Evolutionary conservation across 176 grass and related monocot species (phyloP).

Genomic region (Dactylis glomerata): DNA sequence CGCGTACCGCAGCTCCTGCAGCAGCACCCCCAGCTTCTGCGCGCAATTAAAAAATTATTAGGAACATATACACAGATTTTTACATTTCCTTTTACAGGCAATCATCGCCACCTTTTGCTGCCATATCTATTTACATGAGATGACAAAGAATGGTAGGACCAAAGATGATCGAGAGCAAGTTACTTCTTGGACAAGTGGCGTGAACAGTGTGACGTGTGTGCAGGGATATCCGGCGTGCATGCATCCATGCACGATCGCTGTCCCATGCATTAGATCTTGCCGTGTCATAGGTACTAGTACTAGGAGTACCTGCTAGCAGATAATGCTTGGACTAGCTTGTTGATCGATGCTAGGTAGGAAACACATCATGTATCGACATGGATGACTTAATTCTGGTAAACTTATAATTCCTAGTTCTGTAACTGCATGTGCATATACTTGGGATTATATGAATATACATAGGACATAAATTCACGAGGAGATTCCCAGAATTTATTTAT

Average conservation of each 20-base stretch:
- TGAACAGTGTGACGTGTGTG: not conserved
- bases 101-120: not conserved
- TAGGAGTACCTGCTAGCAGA: not conserved
- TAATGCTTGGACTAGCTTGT: not conserved
- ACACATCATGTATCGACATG: not conserved
- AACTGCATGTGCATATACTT: not conserved
- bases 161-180: not conserved
- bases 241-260: not conserved
- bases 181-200: not conserved
- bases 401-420: not conserved
- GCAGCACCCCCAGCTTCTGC: conserved; percentile 41
- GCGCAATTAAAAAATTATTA: not conserved
- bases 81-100: too few species aligned
- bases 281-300: too few species aligned
- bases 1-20: conserved; percentile 41
- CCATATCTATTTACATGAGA: not conserved
- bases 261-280: not conserved
- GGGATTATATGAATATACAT: too few species aligned
- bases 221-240: not conserved
- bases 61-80: too few species aligned
- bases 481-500: too few species aligned
- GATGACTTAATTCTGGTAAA: not conserved
- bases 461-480: too few species aligned
- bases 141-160: not conserved
- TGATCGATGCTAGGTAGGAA: not conserved